These are phyloP conservation scores for Ambispora gerdemannii DNA, from an alignment of 192 early-diverging fungal genomes.

Conservation along the genomic window DNA sequence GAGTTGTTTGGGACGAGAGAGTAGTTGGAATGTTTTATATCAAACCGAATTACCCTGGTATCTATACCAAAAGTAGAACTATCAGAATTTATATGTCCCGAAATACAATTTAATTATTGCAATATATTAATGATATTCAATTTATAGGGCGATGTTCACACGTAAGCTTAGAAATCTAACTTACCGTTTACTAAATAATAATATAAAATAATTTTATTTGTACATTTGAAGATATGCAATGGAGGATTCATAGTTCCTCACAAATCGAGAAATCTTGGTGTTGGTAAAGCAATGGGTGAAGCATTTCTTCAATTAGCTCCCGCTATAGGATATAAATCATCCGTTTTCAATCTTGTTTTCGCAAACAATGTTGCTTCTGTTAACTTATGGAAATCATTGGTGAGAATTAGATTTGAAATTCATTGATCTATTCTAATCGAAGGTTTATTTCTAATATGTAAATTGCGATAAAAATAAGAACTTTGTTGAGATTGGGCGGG, in stretches of 20 bases:
- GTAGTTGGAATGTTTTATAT: conserved; percentile 70
- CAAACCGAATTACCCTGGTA: conserved; percentile 80
- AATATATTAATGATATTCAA: too few relatives aligned
- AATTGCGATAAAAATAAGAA: too few relatives aligned
- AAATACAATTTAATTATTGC: too few relatives aligned
- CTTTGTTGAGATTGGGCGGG: conserved; percentile 63
- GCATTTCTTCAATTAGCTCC: conserved; percentile 63
- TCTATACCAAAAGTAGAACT: too few relatives aligned
- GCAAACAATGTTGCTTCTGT: conserved; percentile 64
- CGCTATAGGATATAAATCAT: conserved; percentile 64
- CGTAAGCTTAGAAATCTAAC: conserved; percentile 23
- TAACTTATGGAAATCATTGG: conserved; percentile 58
- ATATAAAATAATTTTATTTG: neutral
- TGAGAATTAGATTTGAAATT: too few relatives aligned
- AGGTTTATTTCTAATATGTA: too few relatives aligned
- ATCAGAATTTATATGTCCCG: too few relatives aligned
- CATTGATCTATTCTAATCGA: too few relatives aligned
- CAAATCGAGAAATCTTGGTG: conserved; percentile 48
- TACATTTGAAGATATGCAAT: conserved; percentile 59
- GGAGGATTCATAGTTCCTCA: conserved; percentile 66
- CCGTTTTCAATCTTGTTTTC: conserved; percentile 82
- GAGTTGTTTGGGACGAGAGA: conserved; percentile 37
- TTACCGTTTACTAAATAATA: too few relatives aligned
- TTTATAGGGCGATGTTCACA: conserved; percentile 62
- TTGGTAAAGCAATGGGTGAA: conserved; percentile 59